These are phyloP conservation scores for Kuraishia floccosa DNA, from an alignment of 805 yeast species.

Conservation along the genomic window DNA sequence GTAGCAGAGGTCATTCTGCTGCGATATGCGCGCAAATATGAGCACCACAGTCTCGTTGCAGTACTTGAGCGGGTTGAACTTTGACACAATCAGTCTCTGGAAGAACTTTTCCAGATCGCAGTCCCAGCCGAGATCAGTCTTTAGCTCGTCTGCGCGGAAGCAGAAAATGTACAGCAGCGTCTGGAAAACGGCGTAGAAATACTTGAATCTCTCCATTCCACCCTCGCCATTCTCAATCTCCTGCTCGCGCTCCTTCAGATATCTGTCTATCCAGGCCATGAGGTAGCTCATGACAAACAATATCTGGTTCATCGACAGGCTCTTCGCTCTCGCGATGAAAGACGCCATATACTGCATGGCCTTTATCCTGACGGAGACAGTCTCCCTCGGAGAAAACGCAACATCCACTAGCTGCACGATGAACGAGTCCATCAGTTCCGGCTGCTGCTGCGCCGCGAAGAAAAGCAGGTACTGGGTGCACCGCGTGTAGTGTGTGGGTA, in stretches of 20 bases:
- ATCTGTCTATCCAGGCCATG: slow-evolving; percentile 74
- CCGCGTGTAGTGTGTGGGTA: slow-evolving; percentile 88
- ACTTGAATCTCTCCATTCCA: slow-evolving; percentile 86
- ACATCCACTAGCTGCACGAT: slow-evolving; percentile 73
- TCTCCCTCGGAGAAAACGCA: slow-evolving; percentile 61
- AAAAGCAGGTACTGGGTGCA: slow-evolving; percentile 80
- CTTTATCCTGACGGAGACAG: slow-evolving; percentile 68
- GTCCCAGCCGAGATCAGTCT: slow-evolving; percentile 49
- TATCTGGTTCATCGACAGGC: slow-evolving; percentile 60
- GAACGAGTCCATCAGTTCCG: slow-evolving; percentile 77
- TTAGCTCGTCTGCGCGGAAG: slow-evolving; percentile 38
- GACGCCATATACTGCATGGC: slow-evolving; percentile 89
- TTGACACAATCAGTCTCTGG: slow-evolving; percentile 74
- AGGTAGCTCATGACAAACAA: slow-evolving; percentile 75
- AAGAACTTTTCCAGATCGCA: slow-evolving; percentile 75
- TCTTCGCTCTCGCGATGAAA: slow-evolving; percentile 78
- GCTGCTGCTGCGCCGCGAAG: slow-evolving; percentile 69
- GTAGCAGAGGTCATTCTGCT: slow-evolving; percentile 80
- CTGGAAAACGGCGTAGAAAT: slow-evolving; percentile 86
- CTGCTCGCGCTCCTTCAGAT: slow-evolving; percentile 71
- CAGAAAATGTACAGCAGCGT: slow-evolving; percentile 87
- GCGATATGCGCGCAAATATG: slow-evolving; percentile 89
- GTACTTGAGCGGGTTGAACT: slow-evolving; percentile 87
- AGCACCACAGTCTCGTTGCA: slow-evolving; percentile 90
- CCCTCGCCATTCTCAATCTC: slow-evolving; percentile 56